Conservation (phyloP, 2,329 filamentous ascomycete species). For the Diaporthe humulicola region DNA sequence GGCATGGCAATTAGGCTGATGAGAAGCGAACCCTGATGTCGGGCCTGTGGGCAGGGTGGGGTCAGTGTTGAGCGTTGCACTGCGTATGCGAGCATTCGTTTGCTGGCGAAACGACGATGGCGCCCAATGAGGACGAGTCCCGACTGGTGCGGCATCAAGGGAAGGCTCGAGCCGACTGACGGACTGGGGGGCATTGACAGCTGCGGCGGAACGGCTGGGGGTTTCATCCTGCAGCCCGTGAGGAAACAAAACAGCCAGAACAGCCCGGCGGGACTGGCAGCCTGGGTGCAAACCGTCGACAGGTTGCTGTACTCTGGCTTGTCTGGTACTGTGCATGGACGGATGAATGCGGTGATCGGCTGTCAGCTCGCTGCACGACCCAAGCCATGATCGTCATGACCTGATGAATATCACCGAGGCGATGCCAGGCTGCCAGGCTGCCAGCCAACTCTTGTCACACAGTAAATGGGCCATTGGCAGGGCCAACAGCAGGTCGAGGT, state of each 20-base stretch:
- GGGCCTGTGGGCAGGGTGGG: neutral
- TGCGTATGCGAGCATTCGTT: constrained; percentile 30
- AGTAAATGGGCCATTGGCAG: neutral
- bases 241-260: constrained; percentile 4
- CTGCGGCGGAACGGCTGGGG: neutral
- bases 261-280: neutral
- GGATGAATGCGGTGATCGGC: neutral
- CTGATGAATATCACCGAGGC: constrained; percentile 25
- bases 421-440: constrained; percentile 1
- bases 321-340: neutral
- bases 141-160: constrained; percentile 19
- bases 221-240: constrained; percentile 2
- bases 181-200: constrained; percentile 6
- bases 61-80: constrained; percentile 26
- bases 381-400: constrained; percentile 24
- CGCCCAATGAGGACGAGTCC: constrained; percentile 1
- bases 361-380: constrained; percentile 13
- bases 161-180: constrained; percentile 30
- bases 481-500: neutral
- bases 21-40: neutral
- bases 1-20: neutral
- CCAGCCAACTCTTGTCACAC: neutral
- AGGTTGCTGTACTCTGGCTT: too few species aligned
- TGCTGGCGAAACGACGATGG: constrained; percentile 13
- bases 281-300: neutral